Base-by-base conservation (phyloP, 306 rosid genomes). In the Prosopis cineraria region DNA sequence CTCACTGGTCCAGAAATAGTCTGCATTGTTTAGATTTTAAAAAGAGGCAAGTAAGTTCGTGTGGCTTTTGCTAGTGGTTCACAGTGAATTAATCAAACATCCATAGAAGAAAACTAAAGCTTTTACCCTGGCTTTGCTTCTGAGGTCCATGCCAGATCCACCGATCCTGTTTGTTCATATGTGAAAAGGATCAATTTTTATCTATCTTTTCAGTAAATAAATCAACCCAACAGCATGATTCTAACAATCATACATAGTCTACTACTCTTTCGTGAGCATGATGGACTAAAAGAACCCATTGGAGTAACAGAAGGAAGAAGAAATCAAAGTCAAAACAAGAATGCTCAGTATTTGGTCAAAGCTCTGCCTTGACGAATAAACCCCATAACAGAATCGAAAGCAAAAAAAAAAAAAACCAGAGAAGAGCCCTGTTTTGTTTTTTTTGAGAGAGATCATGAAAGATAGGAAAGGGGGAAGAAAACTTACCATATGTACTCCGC, bases 401-500 rank as follows among this genome's bases (percentile, higher is more conserved):
- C 7, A 50, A 10, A 63, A 36, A 39, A 34, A 3, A 34, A 34
- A 34, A n/a, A n/a, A n/a, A n/a, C n/a, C 3, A 65, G 8, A 79
- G 73, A 69, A 78, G 71, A 75, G 75, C 70, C 29, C 82, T 39
- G 84, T 78, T 78, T 74, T 10, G 20, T 58, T 47, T 31, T 25
- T 50, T 71, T 24, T 24, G 22, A 29, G 29, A 33, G 20, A 9
- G 50, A 1, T 17, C 40, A 34, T 6, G 34, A 10, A 58, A 25
- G 17, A 53, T n/a, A n/a, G n/a, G n/a, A n/a, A n/a, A n/a, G n/a
- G n/a, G 63, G 39, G 58, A 67, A 55, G 27, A 55, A 48, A 76
- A 43, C 88, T 83, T 73, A 90, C 95, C 95, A 90, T 85, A 90
- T 85, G 82, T 90, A 90, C 75, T 90, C 95, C 1, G 95, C 95